A percentile compares a stretch with the other conserved stretches of the same genome.
Conservation (phyloP, 257 asterid species). For the Nicotiana sylvestris region DNA sequence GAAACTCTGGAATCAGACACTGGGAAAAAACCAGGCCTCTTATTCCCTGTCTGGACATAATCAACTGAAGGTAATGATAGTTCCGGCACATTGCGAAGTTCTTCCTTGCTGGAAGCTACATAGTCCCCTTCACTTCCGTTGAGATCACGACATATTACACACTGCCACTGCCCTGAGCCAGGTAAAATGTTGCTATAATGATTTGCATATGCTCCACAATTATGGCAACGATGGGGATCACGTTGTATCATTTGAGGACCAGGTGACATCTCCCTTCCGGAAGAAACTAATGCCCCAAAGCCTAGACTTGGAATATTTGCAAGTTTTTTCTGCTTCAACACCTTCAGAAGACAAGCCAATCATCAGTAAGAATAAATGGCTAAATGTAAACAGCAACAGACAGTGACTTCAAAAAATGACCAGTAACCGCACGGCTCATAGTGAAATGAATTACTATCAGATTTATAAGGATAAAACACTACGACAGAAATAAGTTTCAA, state of each 20-base stretch:
- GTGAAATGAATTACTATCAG: conserved; percentile 2
- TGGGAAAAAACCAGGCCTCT: conserved; percentile 77
- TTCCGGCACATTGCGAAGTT: conserved; percentile 73
- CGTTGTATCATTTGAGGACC: conserved; percentile 94
- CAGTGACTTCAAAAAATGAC: not conserved
- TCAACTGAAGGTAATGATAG: conserved; percentile 73
- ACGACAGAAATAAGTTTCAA: not conserved
- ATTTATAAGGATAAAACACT: not conserved
- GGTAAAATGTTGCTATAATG: conserved; percentile 75
- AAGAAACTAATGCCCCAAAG: conserved; percentile 87
- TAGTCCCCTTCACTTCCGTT: conserved; percentile 92
- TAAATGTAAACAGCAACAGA: not conserved
- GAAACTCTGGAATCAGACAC: conserved; percentile 75
- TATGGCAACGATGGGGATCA: conserved; percentile 83
- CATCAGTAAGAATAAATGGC: not conserved
- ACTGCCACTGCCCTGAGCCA: conserved; percentile 99
- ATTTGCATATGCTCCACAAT: conserved; percentile 91
- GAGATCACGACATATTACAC: conserved; percentile 77
- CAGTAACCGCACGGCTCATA: not conserved
- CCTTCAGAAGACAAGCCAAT: conserved; percentile 37
- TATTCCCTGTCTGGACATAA: conserved; percentile 66
- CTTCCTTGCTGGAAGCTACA: conserved; percentile 75
- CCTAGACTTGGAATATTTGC: conserved; percentile 83
- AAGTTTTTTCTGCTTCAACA: conserved; percentile 78
- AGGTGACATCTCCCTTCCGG: conserved; percentile 73